A percentile compares a stretch with the other conserved stretches of the same genome.
Evolutionary conservation across 2,329 filamentous ascomycete species (phyloP).

Genomic region (Chaetomium strumarium): DNA sequence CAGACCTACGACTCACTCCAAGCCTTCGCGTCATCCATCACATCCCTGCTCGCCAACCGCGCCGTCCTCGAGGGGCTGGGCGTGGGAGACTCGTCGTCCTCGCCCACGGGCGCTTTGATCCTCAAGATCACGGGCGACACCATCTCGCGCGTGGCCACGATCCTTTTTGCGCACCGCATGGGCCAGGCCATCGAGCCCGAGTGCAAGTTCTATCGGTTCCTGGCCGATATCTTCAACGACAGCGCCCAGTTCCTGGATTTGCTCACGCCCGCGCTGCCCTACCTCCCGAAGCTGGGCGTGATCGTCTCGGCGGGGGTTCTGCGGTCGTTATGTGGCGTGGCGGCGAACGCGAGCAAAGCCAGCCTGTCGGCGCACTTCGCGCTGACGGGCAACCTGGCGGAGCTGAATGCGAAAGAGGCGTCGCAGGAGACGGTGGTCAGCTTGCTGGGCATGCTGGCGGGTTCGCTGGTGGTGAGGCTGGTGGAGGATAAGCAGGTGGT

Average conservation of each 20-base stretch:
- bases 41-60: conserved; percentile 70
- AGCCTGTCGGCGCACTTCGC: conserved; percentile 91
- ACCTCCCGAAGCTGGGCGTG: conserved; percentile 42
- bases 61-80: conserved; percentile 77
- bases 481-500: conserved; percentile 67
- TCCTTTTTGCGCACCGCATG: conserved; percentile 76
- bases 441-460: conserved; percentile 77
- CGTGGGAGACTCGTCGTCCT: conserved; percentile 72
- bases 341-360: conserved; percentile 84
- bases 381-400: conserved; percentile 76
- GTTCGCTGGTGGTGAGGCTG: conserved; percentile 72
- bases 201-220: conserved; percentile 81
- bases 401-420: conserved; percentile 91
- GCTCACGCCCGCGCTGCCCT: conserved; percentile 66
- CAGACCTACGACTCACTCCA: conserved; percentile 69
- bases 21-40: conserved; percentile 78
- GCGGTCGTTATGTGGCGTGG: conserved; percentile 73
- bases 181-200: conserved; percentile 82
- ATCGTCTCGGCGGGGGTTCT: conserved; percentile 47
- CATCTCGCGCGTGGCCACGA: conserved; percentile 75
- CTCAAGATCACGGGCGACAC: conserved; percentile 79
- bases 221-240: conserved; percentile 87
- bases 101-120: conserved; percentile 73
- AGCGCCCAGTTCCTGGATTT: conserved; percentile 80
- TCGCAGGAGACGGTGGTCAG: conserved; percentile 94